Base-by-base conservation (phyloP, 2,329 filamentous ascomycete species). In the Tolypocladium inflatum region DNA sequence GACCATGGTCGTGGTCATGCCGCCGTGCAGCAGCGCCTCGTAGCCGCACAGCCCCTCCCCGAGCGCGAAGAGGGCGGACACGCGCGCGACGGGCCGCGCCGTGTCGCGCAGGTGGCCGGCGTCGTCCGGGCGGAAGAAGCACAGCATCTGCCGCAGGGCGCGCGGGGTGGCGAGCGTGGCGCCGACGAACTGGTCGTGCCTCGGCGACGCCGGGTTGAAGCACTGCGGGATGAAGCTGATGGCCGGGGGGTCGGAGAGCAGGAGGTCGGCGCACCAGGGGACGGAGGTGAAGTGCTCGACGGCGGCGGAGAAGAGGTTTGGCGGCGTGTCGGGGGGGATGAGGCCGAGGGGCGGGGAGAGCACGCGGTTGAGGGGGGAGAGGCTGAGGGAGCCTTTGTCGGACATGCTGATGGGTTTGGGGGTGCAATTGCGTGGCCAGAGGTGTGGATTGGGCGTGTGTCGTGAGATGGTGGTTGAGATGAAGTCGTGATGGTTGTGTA, bases 171-270 rank as follows among this genome's bases (percentile, higher is more conserved):
- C 65, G 19, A 76, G 67, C 1, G 70, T 71, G 17, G 60, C 59
- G 42, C 69, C 68, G 57, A 75, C 66, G 58, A 74, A 63, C 35
- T 73, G 72, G 48, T 75, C 71, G 58, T 70, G 68, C 2, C 59
- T 42, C 15, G 59, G 42, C 56, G 58, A 61, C 42, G 61, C 9
- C 13, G 72, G 70, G 59, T 71, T 71, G 57, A 70, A 66, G 56
- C 68, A 69, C 42, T 68, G 65, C 15, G 71, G 68, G 38, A 72
- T 62, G 60, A 72, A 74, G 26, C 67, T 61, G n/a, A 71, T 66
- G 21, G 67, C 58, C 1, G 48, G 4, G 11, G 33, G 37, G 13
- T 59, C 61, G 1, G 59, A 59, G 11, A 13, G 5, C 21, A 75
- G 66, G 33, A 72, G 65, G 15, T 60, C 55, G 39, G 67, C 65